Evolutionary conservation across 257 asterid species (phyloP), one percentile per base, ranked within the genome.

Genomic region (Thymus quinquecostatus): DNA sequence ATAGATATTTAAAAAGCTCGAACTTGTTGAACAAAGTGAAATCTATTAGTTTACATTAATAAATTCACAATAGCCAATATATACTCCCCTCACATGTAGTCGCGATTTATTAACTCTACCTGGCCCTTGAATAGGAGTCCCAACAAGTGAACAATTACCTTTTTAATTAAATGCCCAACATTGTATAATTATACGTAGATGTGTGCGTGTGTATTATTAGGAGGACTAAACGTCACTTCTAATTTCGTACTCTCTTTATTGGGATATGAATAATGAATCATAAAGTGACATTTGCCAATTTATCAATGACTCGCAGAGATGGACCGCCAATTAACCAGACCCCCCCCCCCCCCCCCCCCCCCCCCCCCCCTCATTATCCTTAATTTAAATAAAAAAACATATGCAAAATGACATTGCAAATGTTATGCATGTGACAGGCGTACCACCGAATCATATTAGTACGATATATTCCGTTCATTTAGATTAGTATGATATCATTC

Each of bases 271-370:
- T 45, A 66, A 45, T 45, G 53, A 55, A 45, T 56, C 8, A 66
- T 44, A 56, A 66, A 43, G 72, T 70, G 68, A 54, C 68, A 76
- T 54, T 66, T 66, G 79, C 62, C 65, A 32, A 21, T 50, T 45
- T 7, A 48, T 69, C 63, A 68, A 63, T 57, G 65, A 57, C 32
- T 69, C 45, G 76, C 67, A 32, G 43, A 21, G 36, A 13, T 48
- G 76, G 82, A 68, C 72, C 74, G 56, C 60, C 81, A 51, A 61
- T 57, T 0, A 3, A 38, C n/a, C n/a, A n/a, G n/a, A 38, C 44
- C 8, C 50, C 50, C 21, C 21, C 21, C 21, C 21, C 21, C 21
- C 21, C 21, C 21, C 21, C 21, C 21, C 21, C 21, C 21, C 21
- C 21, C 21, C 21, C 21, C 21, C 21, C 27, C 34, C 60, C 55